Evolutionary conservation across 2,329 filamentous ascomycete genomes (phyloP), one percentile per base, ranked within the genome.

Genomic region (Ophiocordyceps camponoti-saundersi): DNA sequence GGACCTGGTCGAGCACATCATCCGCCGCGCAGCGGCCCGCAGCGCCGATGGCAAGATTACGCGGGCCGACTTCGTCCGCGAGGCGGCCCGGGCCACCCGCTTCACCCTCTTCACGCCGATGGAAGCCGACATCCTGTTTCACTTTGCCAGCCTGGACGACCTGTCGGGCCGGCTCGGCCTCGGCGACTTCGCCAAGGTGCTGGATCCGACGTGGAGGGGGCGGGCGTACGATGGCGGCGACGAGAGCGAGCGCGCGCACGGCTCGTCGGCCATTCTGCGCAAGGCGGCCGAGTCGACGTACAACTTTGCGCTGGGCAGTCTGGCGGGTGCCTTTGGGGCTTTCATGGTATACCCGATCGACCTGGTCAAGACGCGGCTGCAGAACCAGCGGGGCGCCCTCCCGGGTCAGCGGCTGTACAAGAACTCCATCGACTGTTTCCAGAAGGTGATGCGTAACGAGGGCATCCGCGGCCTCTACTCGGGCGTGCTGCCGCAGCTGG

Each of bases 331-430:
- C 11, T 98, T 98, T 61, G 92, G 92, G 62, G 92, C 92, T 13
- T 96, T 98, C 63, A 95, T 98, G 87, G 92, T 98, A 47, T 98
- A 98, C 63, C 92, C 92, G 22, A 96, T 98, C 60, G 92, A 98
- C 69, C 70, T 98, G 51, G 92, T 98, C 64, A 98, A 98, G 77
- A 98, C 92, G 1, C 81, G 92, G 50, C 85, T 98, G 80, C 92
- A 98, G 67, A 98, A 98, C 69, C 92, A 98, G 71, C 79, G 92
- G 54, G 80, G 79, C 46, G 78, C 77, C 5, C 78, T 82, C 45
- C 86, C 89, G 1, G 92, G 92, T 48, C 82, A 95, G 64, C 73
- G 84, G 51, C 68, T 96, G 51, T 98, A 98, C 70, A 95, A 94
- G 67, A 98, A 98, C 72, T 96, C 90, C 44, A 67, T 95, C 52